These are phyloP conservation scores for Trichomonas vaginalis DNA, from an alignment of 208 protist species.

Conservation along the genomic window DNA sequence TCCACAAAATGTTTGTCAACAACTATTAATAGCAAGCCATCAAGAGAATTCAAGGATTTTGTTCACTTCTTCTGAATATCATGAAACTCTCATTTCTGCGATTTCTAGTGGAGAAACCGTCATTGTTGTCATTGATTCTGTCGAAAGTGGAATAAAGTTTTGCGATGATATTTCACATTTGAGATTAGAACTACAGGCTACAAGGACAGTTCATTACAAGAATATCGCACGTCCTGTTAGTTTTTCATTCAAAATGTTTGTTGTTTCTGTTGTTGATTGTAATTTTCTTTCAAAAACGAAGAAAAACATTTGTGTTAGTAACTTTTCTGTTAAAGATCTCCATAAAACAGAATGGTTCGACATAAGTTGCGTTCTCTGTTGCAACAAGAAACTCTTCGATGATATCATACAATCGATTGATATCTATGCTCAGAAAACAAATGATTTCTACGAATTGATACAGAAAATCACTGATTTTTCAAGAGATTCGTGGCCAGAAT, in stretches of 20 bases:
- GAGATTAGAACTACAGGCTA: neutral
- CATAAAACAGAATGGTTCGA: neutral
- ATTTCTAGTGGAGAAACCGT: neutral
- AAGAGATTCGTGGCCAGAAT: neutral
- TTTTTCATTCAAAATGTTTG: neutral
- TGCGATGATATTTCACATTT: neutral
- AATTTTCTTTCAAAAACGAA: neutral
- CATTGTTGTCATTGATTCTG: neutral
- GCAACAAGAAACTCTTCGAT: neutral
- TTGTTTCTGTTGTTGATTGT: neutral
- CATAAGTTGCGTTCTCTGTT: neutral
- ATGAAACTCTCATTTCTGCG: neutral
- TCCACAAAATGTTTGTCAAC: neutral
- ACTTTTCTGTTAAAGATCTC: neutral
- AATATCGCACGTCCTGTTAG: neutral
- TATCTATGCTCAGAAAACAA: neutral
- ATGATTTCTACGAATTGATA: neutral
- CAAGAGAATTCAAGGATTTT: neutral
- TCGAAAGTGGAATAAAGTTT: neutral
- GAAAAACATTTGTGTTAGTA: neutral
- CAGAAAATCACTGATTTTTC: neutral
- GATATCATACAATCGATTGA: neutral
- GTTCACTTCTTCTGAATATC: neutral
- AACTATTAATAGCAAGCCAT: neutral
- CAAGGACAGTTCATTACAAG: neutral